Evolutionary conservation across 2,329 filamentous ascomycete species (phyloP), one percentile per base, ranked within the genome.

Genomic region (Pseudogymnoascus sp.): DNA sequence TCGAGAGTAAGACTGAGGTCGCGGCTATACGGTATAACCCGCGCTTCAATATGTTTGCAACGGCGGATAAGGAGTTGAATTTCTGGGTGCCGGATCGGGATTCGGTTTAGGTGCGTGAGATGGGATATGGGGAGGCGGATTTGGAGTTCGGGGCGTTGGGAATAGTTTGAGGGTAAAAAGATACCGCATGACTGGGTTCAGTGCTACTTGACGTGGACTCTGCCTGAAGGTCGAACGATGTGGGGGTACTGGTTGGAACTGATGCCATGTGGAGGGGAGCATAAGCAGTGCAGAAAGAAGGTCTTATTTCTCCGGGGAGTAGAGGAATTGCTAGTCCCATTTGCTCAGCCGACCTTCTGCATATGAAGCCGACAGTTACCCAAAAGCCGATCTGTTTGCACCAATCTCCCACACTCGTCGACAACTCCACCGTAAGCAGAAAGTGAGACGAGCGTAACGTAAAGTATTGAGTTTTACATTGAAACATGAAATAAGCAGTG

Each of bases 21-120:
- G 89, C 89, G 0, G 82, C 96, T 11, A 81, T 96, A 44, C 90
- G 89, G 21, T 95, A 92, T 74, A 97, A 97, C 73, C 95, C 93
- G 26, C 83, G 93, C 60, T 95, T 89, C 75, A 97, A 97, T 75
- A 87, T 97, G 78, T 83, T 97, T 68, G 93, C 91, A 7, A 95
- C 88, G 50, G 95, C 91, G 3, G 93, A 97, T 70, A 88, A 88
- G 71, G 92, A 97, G 62, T 79, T 91, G 65, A 76, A 90, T 19
- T 90, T 93, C 69, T 93, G 89, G 89, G 75, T 90, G 37, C 89
- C 89, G 1, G 88, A 91, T 72, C 83, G 85, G 69, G 62, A 71
- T 64, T 60, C 47, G 50, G 42, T 61, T 24, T 47, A 35, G 21
- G 4, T 37, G 37, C 8, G 6, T 14, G 35, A 19, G n/a, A 16